Conservation (phyloP, 2,329 filamentous ascomycete species). For the Xylaria sp. region DNA sequence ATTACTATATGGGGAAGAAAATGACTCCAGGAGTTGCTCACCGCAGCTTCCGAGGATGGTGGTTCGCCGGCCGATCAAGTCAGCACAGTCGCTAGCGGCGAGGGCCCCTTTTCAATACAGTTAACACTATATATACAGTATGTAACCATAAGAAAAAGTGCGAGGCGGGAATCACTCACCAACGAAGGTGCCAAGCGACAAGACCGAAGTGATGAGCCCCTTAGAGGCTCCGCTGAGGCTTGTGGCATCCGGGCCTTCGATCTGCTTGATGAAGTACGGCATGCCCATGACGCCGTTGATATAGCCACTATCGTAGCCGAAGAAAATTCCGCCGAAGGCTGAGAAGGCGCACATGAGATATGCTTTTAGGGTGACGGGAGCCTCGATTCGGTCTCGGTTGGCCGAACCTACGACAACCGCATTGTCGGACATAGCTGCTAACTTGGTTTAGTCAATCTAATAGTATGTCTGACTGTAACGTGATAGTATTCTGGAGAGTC, state of each 20-base stretch:
- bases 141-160: not conserved
- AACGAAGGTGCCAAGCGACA: constrained; percentile 80
- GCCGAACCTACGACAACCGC: constrained; percentile 45
- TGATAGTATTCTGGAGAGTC: not conserved
- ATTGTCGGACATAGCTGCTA: constrained; percentile 39
- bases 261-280: constrained; percentile 43
- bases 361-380: constrained; percentile 62
- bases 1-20: too few relatives aligned
- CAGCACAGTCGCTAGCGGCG: constrained; percentile 77
- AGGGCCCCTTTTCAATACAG: constrained; percentile 57
- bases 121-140: not conserved
- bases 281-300: constrained; percentile 48
- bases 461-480: not conserved
- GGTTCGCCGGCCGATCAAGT: constrained; percentile 74
- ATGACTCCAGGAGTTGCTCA: too few relatives aligned
- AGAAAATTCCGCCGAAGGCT: constrained; percentile 47
- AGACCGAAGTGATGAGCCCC: constrained; percentile 73
- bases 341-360: constrained; percentile 44
- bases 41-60: constrained; percentile 76
- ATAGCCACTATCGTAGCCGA: constrained; percentile 49
- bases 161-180: constrained; percentile 38
- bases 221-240: constrained; percentile 50
- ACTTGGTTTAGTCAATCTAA: not conserved
- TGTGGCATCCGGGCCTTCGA: constrained; percentile 42
- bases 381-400: constrained; percentile 61